A percentile compares a stretch with the other conserved stretches of the same genome.
These are phyloP conservation scores for Vishniacozyma victoriae DNA, from an alignment of 768 basidiomycete genomes.

Conservation along the genomic window DNA sequence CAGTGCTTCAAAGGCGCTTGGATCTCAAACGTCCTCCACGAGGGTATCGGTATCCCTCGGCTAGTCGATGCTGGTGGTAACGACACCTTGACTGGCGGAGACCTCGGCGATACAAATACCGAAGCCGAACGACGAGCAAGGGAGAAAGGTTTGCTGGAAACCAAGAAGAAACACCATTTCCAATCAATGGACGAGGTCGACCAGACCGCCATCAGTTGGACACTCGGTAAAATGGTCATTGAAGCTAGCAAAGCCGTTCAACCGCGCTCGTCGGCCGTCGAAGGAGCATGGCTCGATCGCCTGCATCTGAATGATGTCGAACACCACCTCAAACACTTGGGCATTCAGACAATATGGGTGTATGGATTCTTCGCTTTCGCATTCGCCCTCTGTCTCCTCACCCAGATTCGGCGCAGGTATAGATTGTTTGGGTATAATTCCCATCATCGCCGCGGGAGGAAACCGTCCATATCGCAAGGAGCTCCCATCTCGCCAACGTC, in stretches of 20 bases:
- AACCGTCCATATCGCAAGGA: conserved; percentile 21
- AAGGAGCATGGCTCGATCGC: conserved; percentile 17
- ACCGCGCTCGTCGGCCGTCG: conserved; percentile 12
- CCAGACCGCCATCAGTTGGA: conserved; percentile 94
- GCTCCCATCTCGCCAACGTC: conserved; percentile 3
- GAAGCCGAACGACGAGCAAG: conserved; percentile 69
- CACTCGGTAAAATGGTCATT: conserved; percentile 96
- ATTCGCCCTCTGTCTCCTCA: conserved; percentile 21
- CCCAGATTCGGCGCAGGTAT: conserved; percentile 16
- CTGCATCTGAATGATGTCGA: conserved; percentile 14
- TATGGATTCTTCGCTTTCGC: conserved; percentile 27
- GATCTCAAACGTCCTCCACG: conserved; percentile 91
- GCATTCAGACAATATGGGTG: conserved; percentile 39
- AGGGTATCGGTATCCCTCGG: conserved; percentile 90
- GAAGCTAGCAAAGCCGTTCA: conserved; percentile 64
- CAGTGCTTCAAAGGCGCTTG: conserved; percentile 99
- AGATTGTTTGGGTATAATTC: conserved; percentile 1
- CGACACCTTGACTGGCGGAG: conserved; percentile 55
- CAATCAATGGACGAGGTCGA: conserved; percentile 88
- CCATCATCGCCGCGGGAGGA: conserved; percentile 7
- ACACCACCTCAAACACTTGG: conserved; percentile 17
- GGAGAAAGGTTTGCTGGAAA: conserved; percentile 64
- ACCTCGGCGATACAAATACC: conserved; percentile 49
- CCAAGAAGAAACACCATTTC: conserved; percentile 59
- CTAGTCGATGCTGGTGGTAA: conserved; percentile 82